Conservation (phyloP, 2,329 filamentous ascomycete genomes). For the Exophiala sp. region DNA sequence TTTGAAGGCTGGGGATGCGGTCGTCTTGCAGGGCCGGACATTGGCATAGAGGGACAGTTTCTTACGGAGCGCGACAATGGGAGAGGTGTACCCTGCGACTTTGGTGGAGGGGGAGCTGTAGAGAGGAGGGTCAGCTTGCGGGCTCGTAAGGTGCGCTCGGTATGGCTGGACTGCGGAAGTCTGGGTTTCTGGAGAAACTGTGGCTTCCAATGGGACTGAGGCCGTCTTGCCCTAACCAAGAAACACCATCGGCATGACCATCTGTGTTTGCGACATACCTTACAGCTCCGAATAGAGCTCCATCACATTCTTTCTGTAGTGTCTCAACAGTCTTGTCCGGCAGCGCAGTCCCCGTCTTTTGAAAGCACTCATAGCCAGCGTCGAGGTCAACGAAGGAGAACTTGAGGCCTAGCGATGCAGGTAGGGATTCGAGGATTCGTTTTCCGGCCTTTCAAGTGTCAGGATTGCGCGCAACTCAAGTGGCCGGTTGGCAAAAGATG, state of each 20-base stretch:
- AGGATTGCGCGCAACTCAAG: not conserved
- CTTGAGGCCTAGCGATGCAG: slow-evolving; percentile 82
- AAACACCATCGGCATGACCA: too few relatives aligned
- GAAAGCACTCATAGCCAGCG: slow-evolving; percentile 90
- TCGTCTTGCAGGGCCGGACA: slow-evolving; percentile 90
- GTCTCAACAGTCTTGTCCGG: slow-evolving; percentile 86
- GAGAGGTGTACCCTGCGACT: slow-evolving; percentile 92
- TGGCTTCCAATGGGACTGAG: too few relatives aligned
- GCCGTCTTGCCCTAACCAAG: too few relatives aligned
- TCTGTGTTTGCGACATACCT: slow-evolving; percentile 44
- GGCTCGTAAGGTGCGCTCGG: too few relatives aligned
- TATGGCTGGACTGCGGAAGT: too few relatives aligned
- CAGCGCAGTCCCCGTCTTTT: slow-evolving; percentile 80
- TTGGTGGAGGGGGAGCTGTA: slow-evolving; percentile 77
- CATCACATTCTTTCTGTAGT: slow-evolving; percentile 89
- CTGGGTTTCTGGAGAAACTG: too few relatives aligned
- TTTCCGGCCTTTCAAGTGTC: slow-evolving; percentile 61
- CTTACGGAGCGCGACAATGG: slow-evolving; percentile 95
- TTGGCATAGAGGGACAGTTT: slow-evolving; percentile 94
- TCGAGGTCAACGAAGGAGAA: slow-evolving; percentile 93
- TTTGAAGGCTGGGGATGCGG: slow-evolving; percentile 46
- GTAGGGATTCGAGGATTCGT: slow-evolving; percentile 86
- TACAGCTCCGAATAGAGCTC: slow-evolving; percentile 93
- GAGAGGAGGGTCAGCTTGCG: not conserved
- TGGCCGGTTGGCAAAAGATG: slow-evolving; percentile 3